Conservation (phyloP, 2,329 filamentous ascomycete genomes). For the Colletotrichum viniferum region DNA sequence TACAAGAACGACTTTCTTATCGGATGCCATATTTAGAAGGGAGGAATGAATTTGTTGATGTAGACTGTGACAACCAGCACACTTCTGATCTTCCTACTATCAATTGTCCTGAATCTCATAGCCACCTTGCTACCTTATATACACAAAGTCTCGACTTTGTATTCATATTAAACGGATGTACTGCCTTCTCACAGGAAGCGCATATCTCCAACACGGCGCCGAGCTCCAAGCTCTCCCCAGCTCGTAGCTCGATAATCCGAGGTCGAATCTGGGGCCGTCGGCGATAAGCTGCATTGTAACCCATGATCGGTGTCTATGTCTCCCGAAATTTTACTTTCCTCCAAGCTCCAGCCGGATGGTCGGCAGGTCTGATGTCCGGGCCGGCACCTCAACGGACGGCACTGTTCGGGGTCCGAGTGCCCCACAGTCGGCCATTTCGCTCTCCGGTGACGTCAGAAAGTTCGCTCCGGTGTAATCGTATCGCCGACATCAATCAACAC, state of each 20-base stretch:
- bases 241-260: background rate
- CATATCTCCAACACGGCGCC: background rate
- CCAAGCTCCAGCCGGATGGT: rapidly evolving
- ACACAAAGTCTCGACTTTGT: rapidly evolving
- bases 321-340: background rate
- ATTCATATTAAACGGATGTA: no score
- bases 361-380: background rate
- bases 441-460: background rate
- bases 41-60: background rate
- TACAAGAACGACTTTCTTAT: background rate
- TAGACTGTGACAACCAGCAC: background rate
- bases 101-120: background rate
- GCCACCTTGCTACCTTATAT: background rate
- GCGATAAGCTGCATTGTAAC: background rate
- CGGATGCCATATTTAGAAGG: background rate
- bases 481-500: background rate
- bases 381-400: background rate
- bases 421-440: background rate
- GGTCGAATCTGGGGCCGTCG: background rate
- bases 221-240: background rate
- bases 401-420: background rate
- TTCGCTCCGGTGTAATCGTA: background rate
- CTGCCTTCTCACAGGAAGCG: background rate
- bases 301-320: background rate
- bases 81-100: background rate